A percentile compares a stretch with the other conserved stretches of the same genome.
Evolutionary conservation across 1,139 yeast species (phyloP).

Genomic region (Taphrina pruni): DNA sequence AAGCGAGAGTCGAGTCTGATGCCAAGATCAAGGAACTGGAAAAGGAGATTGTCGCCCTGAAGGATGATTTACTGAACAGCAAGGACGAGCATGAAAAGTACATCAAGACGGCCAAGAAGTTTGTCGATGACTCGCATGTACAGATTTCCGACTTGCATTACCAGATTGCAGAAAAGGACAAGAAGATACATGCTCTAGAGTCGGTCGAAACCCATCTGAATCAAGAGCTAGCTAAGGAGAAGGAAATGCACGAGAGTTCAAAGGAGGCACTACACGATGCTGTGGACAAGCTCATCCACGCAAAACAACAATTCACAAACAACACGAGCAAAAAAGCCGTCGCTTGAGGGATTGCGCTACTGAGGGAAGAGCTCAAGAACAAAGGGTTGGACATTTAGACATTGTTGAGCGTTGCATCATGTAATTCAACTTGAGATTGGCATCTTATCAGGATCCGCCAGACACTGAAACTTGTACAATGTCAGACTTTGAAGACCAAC

Average conservation of each 20-base stretch:
- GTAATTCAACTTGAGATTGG: too few relatives aligned
- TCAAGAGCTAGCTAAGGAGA: slow-evolving; percentile 25
- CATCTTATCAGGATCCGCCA: too few relatives aligned
- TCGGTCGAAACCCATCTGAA: slow-evolving; percentile 11
- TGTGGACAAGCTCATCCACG: slow-evolving; percentile 24
- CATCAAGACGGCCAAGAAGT: slow-evolving; percentile 17
- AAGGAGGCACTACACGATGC: slow-evolving; percentile 34
- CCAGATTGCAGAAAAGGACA: slow-evolving; percentile 35
- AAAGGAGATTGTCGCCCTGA: slow-evolving; percentile 2
- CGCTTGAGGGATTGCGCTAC: slow-evolving; percentile 27
- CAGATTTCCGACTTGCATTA: slow-evolving; percentile 25
- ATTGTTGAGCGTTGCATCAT: too few relatives aligned
- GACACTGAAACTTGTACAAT: too few relatives aligned
- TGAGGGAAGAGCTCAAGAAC: slow-evolving; percentile 17
- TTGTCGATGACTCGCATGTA: slow-evolving; percentile 24
- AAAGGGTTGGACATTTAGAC: slow-evolving; percentile 15
- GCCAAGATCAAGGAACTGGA: not conserved
- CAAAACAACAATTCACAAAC: slow-evolving; percentile 15
- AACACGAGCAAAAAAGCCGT: not conserved
- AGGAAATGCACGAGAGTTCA: slow-evolving; percentile 35
- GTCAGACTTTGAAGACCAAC: too few relatives aligned
- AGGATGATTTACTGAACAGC: slow-evolving; percentile 10
- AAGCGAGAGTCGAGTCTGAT: slow-evolving; percentile 10
- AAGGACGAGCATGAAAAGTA: slow-evolving; percentile 8
- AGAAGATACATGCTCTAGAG: slow-evolving; percentile 25